Conservation (phyloP, 352 stramenopile species). For the Phytophthora fragariae region DNA sequence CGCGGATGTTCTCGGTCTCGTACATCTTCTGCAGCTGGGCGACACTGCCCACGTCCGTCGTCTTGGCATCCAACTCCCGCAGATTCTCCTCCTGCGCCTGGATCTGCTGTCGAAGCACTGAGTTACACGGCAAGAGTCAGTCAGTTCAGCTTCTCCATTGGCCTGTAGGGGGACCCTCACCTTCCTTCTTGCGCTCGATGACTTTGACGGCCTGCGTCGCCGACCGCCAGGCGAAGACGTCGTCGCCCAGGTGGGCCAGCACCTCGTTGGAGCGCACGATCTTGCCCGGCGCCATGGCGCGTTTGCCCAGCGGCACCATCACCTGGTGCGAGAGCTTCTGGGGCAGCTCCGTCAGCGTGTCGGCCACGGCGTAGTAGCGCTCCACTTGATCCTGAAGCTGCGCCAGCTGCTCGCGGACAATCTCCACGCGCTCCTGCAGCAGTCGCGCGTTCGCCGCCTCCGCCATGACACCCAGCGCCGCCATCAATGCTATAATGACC, state of each 20-base stretch:
- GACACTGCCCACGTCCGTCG: constrained; percentile 68
- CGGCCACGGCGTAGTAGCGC: constrained; percentile 59
- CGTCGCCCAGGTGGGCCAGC: constrained; percentile 79
- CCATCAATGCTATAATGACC: constrained; percentile 14
- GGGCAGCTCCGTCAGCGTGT: constrained; percentile 70
- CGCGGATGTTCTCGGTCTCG: constrained; percentile 84
- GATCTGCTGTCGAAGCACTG: constrained; percentile 66
- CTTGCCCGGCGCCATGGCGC: constrained; percentile 83
- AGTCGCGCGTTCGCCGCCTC: constrained; percentile 63
- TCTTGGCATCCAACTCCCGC: constrained; percentile 61
- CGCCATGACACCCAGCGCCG: constrained; percentile 40
- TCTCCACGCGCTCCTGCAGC: constrained; percentile 74
- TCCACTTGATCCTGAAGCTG: constrained; percentile 65
- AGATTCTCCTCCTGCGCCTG: constrained; percentile 59
- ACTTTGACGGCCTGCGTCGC: constrained; percentile 64
- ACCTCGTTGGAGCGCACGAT: constrained; percentile 89
- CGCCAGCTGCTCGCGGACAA: constrained; percentile 55
- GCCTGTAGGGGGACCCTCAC: constrained; percentile 30
- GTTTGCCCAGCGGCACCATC: constrained; percentile 88
- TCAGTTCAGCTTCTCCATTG: not conserved
- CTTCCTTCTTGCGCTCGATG: constrained; percentile 82
- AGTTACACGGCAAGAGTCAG: not conserved
- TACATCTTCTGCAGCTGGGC: constrained; percentile 86
- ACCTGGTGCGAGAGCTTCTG: constrained; percentile 82
- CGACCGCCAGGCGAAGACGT: constrained; percentile 85